These are phyloP conservation scores for Castanea crenata DNA, from an alignment of 306 rosid genomes.

Conservation along the genomic window DNA sequence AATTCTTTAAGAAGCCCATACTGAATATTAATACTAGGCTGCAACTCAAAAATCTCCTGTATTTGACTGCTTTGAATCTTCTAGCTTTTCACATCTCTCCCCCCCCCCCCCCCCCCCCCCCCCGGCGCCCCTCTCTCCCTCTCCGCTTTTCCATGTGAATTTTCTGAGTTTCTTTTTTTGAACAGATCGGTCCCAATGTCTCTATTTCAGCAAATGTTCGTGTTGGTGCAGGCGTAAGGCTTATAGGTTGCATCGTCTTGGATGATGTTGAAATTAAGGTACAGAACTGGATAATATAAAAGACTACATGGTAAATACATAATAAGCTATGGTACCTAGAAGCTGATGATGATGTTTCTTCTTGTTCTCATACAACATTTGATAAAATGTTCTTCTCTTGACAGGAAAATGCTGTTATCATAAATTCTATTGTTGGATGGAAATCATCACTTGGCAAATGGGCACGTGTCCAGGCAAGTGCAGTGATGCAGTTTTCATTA, in stretches of 20 bases:
- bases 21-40: not conserved
- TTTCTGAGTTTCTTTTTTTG: conserved; percentile 7
- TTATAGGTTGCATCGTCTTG: conserved; percentile 77
- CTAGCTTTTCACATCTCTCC: not conserved
- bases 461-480: conserved; percentile 91
- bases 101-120: too few relatives aligned
- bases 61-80: not conserved
- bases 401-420: conserved; percentile 89
- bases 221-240: conserved; percentile 91
- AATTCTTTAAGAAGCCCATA: not conserved
- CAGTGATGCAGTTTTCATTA: not conserved
- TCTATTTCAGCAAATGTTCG: conserved; percentile 98
- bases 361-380: not conserved
- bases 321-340: not conserved
- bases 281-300: conserved; percentile 7
- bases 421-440: conserved; percentile 95
- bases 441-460: conserved; percentile 85
- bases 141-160: not conserved
- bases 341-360: not conserved
- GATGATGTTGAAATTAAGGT: conserved; percentile 94
- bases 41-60: not conserved
- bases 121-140: not conserved
- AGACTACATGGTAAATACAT: not conserved
- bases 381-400: not conserved
- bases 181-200: conserved; percentile 91